Conservation (phyloP, 1,284 basidiomycete species). For the Moesziomyces sp. region DNA sequence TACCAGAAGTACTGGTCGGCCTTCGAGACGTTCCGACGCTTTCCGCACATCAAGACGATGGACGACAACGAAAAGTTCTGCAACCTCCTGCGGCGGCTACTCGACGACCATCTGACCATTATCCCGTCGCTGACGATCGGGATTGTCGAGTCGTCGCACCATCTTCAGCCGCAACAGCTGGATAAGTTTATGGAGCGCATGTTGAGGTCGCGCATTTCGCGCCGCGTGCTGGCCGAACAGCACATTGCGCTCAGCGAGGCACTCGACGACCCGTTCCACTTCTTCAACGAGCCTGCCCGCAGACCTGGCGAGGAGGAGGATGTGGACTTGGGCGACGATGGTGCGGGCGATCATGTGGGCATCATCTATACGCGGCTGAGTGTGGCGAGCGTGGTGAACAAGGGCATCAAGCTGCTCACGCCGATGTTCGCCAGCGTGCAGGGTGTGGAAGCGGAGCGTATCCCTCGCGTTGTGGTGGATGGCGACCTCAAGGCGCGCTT, state of each 20-base stretch:
- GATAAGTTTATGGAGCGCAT: slow-evolving; percentile 90
- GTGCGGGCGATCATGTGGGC: slow-evolving; percentile 75
- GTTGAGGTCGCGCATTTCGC: slow-evolving; percentile 87
- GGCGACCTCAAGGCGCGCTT: slow-evolving; percentile 80
- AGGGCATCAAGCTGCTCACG: slow-evolving; percentile 78
- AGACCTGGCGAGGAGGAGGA: slow-evolving; percentile 14
- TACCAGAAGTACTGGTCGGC: slow-evolving; percentile 74
- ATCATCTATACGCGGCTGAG: slow-evolving; percentile 83
- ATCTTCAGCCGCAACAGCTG: slow-evolving; percentile 80
- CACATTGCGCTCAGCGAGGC: slow-evolving; percentile 83
- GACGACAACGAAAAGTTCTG: slow-evolving; percentile 84
- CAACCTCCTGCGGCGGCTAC: slow-evolving; percentile 74
- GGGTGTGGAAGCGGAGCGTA: slow-evolving; percentile 64
- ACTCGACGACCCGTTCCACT: slow-evolving; percentile 59
- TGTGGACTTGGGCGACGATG: slow-evolving; percentile 8
- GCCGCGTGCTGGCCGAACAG: slow-evolving; percentile 87
- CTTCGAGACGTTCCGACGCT: slow-evolving; percentile 74
- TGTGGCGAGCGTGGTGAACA: slow-evolving; percentile 71
- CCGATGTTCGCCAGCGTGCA: slow-evolving; percentile 74
- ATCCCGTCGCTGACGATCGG: slow-evolving; percentile 60
- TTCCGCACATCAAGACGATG: slow-evolving; percentile 78
- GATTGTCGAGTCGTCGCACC: slow-evolving; percentile 73
- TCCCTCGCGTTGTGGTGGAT: slow-evolving; percentile 79
- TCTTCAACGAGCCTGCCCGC: slow-evolving; percentile 49
- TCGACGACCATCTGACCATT: slow-evolving; percentile 75